Conservation (phyloP, 2,329 filamentous ascomycete genomes). For the Microsporum audouinii region DNA sequence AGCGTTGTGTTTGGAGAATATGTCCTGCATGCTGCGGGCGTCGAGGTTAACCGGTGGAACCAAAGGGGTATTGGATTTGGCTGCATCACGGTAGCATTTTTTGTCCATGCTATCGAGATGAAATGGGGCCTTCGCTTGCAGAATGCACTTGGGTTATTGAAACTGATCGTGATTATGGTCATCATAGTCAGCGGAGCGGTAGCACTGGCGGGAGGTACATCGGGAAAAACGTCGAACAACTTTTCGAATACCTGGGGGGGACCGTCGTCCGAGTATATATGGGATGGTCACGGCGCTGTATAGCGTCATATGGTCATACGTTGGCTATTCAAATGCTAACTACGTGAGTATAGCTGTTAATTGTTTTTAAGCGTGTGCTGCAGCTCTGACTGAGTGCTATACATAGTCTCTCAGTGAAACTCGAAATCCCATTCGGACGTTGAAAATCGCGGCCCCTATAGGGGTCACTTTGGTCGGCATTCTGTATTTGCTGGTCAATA, state of each 20-base stretch:
- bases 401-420: constrained; percentile 42
- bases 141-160: constrained; percentile 40
- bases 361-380: neutral
- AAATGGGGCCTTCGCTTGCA: constrained; percentile 39
- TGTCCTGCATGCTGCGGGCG: constrained; percentile 37
- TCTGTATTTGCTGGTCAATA: constrained; percentile 47
- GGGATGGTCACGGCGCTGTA: constrained; percentile 50
- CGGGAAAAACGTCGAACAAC: constrained; percentile 24
- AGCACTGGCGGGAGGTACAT: constrained; percentile 30
- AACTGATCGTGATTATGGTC: constrained; percentile 41
- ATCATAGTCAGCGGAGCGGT: constrained; percentile 35
- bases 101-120: constrained; percentile 38
- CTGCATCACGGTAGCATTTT: constrained; percentile 38
- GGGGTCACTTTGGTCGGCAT: constrained; percentile 45
- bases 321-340: constrained; percentile 52
- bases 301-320: constrained; percentile 51
- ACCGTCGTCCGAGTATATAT: constrained; percentile 27
- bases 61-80: constrained; percentile 39
- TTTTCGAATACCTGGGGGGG: constrained; percentile 31
- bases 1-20: constrained; percentile 44
- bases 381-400: constrained; percentile 15
- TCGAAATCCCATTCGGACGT: constrained; percentile 45
- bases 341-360: constrained; percentile 35
- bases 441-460: constrained; percentile 46
- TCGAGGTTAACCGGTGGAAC: constrained; percentile 38